These are phyloP conservation scores for Dactylellina leptospora DNA, from an alignment of 2,329 filamentous ascomycete genomes.

Conservation along the genomic window DNA sequence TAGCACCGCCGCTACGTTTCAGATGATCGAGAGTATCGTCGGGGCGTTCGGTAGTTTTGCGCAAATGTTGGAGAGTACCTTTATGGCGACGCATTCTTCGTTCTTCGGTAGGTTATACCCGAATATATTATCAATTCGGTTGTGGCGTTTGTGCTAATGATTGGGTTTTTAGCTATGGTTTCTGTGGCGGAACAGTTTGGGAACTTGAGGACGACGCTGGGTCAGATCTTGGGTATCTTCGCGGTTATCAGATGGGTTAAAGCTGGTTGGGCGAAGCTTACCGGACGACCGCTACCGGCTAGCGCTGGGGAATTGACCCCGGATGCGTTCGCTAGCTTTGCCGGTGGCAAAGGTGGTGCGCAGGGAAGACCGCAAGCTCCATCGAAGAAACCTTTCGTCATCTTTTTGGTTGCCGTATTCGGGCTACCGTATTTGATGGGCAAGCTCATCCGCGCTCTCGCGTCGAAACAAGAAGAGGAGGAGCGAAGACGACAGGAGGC, in stretches of 20 bases:
- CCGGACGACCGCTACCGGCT: slow-evolving; percentile 86
- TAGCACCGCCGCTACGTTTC: slow-evolving; percentile 94
- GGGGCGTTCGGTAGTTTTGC: slow-evolving; percentile 96
- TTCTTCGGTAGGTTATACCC: slow-evolving; percentile 80
- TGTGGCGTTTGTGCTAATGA: slow-evolving; percentile 54
- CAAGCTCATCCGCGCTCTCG: slow-evolving; percentile 88
- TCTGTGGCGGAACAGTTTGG: slow-evolving; percentile 97
- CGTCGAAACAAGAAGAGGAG: slow-evolving; percentile 84
- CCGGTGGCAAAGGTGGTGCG: slow-evolving; percentile 59
- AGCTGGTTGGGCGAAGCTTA: slow-evolving; percentile 88
- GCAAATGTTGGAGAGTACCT: slow-evolving; percentile 99
- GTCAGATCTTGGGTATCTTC: slow-evolving; percentile 93
- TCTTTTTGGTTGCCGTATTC: slow-evolving; percentile 94
- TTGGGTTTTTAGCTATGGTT: slow-evolving; percentile 78
- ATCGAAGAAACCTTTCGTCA: slow-evolving; percentile 92
- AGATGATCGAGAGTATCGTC: slow-evolving; percentile 97
- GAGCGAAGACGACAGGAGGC: slow-evolving; percentile 70
- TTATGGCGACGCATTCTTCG: slow-evolving; percentile 98
- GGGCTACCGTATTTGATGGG: slow-evolving; percentile 96
- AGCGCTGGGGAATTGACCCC: slow-evolving; percentile 88
- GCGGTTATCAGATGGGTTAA: slow-evolving; percentile 94
- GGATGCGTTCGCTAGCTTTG: slow-evolving; percentile 85
- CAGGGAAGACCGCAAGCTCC: slow-evolving; percentile 75
- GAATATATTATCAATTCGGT: neutral
- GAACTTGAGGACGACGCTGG: slow-evolving; percentile 89